phyloP scores from a whole-genome alignment of 2,329 filamentous ascomycete species.

The Knufia petricola region DNA sequence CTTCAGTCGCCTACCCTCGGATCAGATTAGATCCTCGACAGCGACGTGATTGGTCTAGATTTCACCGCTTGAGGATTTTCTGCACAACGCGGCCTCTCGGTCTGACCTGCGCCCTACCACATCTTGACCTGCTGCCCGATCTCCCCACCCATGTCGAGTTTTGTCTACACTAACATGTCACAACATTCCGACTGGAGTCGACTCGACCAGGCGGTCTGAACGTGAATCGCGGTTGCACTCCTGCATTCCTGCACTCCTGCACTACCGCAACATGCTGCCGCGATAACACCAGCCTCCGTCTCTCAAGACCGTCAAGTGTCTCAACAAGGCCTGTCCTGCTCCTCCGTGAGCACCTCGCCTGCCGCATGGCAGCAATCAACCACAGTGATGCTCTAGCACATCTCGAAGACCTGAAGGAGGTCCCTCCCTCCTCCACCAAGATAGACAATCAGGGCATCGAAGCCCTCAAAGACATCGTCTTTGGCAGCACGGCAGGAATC shows the following conservation, averaged over 20 bases:
- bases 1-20: neutral
- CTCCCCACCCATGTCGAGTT: neutral
- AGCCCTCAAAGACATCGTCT: slow-evolving; percentile 75
- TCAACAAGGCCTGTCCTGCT: neutral
- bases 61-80: neutral
- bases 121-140: neutral
- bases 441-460: slow-evolving; percentile 48
- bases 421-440: slow-evolving; percentile 5
- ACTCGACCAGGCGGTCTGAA: slow-evolving; percentile 2
- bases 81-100: neutral
- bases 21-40: slow-evolving; percentile 7
- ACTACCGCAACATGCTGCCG: slow-evolving; percentile 25
- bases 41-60: neutral
- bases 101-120: neutral
- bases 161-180: neutral
- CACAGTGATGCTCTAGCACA: slow-evolving; percentile 15
- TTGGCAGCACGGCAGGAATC: slow-evolving; percentile 77
- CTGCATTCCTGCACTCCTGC: neutral
- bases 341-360: neutral
- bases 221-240: neutral
- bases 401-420: slow-evolving; percentile 14
- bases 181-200: neutral
- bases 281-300: slow-evolving; percentile 25
- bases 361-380: slow-evolving; percentile 20
- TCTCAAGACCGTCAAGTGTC: neutral